Base-by-base conservation (phyloP, 78 protist species). In the Chrysochromulina parva region DNA sequence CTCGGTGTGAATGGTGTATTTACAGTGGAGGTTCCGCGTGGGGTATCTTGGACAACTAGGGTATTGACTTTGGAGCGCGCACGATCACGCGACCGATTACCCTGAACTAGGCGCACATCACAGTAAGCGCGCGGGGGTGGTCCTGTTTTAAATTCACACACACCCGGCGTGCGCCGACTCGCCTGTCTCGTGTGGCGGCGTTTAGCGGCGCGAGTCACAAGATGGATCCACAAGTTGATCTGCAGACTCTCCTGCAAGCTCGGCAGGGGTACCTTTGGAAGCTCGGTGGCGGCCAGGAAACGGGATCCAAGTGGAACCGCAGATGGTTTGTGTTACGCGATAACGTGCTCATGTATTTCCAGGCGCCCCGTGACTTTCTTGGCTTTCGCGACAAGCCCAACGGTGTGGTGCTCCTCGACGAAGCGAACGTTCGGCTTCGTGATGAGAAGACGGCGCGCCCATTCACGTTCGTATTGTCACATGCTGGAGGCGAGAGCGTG, bases 381-480 rank as follows among this genome's bases (percentile, higher is more conserved):
- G 53, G 57, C 57, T 74, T 74, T 55, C 82, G 82, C 20, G 82
- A 74, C 82, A 74, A 74, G 82, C 82, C 82, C 57, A 48, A 53
- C 11, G 82, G 82, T 19, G 82, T 74, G 5, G 82, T 74, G 57
- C 82, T 74, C 28, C 82, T 74, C 82, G 82, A 74, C 57, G 82
- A 74, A n/a, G 2, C 24, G 24, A 74, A 74, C 82, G 82, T 74
- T 22, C 82, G 82, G 57, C 9, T 20, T 9, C 71, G 71, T 20
- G 71, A 38, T 38, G 38, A 38, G 38, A 38, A 38, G 38, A 38
- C 38, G 38, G 38, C 38, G 38, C 38, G 38, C 38, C 38, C 38
- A 38, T 38, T 38, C 38, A 38, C 38, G 38, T 38, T 38, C 38
- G 38, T 38, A 38, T 38, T 38, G 38, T 38, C 38, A 38, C 38